Evolutionary conservation across 768 basidiomycete genomes (phyloP), one percentile per base, ranked within the genome.

Genomic region (Lyophyllum shimeji): DNA sequence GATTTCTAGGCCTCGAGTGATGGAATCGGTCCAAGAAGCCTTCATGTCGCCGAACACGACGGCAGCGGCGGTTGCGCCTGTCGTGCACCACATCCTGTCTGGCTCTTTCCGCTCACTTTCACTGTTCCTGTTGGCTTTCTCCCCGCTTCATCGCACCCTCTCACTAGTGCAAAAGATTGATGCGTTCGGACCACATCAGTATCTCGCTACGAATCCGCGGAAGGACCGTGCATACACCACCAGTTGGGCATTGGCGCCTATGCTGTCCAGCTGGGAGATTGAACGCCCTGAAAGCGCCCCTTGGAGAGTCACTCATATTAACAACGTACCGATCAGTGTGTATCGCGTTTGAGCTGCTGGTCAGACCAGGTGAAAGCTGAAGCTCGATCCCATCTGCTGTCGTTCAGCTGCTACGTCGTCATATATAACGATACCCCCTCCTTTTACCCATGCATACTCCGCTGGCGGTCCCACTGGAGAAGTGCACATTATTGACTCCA

Each of bases 51-150:
- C 55, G 13, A 61, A 50, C 11, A 43, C 56, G 27, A 54, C 53
- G 50, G 18, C 51, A 5, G 17, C 48, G 25, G 21, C 51, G 4
- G 15, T 44, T 21, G 11, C 13, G 17, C 40, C 52, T 0, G 48
- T 58, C 18, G 61, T 65, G 12, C 66, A 72, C 55, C 73, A 78
- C 62, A 69, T 80, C 49, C 60, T 82, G 7, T 66, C 78, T 1
- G 82, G 80, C 27, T 83, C 81, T 0, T 83, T 83, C 62, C 76
- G 77, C 29, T 81, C 82, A 0, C 46, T 81, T 0, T 81, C 82
- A 0, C 70, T 82, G 31, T 79, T 76, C 60, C 67, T 83, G 9
- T 72, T 82, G 13, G 78, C 76, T 2, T 82, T 83, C 63, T 76
- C 74, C 2, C 77, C 81, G 0, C 55, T 68, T 0, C 70, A 71